Percentiles rank a stretch among this genome's conserved stretches.
phyloP scores from a whole-genome alignment of 768 basidiomycete genomes.

The Dacryopinax primogenitus region DNA sequence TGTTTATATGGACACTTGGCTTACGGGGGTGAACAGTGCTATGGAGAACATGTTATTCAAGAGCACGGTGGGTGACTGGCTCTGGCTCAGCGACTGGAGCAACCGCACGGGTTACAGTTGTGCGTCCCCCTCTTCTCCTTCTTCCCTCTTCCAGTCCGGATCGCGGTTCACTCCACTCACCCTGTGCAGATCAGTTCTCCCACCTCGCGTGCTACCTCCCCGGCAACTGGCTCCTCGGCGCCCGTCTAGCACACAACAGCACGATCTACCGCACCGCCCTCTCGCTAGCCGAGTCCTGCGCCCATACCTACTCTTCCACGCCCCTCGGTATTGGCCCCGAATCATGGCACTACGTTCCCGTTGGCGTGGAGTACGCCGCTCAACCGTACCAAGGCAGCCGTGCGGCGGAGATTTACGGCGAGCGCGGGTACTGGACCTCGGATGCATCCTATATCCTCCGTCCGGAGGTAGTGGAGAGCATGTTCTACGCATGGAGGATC shows the following conservation, averaged over 20 bases:
- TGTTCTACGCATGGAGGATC: slow-evolving; percentile 9
- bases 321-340: slow-evolving; percentile 64
- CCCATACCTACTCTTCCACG: slow-evolving; percentile 67
- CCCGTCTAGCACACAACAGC: slow-evolving; percentile 40
- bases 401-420: slow-evolving; percentile 36
- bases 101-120: neutral
- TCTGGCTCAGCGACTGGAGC: neutral
- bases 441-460: neutral
- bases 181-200: slow-evolving; percentile 39
- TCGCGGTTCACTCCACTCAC: neutral
- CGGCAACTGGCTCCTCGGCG: slow-evolving; percentile 58
- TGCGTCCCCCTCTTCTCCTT: neutral
- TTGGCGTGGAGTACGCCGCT: slow-evolving; percentile 42
- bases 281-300: slow-evolving; percentile 54
- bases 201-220: slow-evolving; percentile 64
- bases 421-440: slow-evolving; percentile 30
- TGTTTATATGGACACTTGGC: slow-evolving; percentile 55
- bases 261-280: slow-evolving; percentile 54
- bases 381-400: slow-evolving; percentile 30
- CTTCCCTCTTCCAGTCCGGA: neutral
- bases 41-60: slow-evolving; percentile 36
- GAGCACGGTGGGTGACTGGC: neutral
- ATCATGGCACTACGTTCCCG: slow-evolving; percentile 34
- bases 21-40: slow-evolving; percentile 56
- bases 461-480: slow-evolving; percentile 6